These are phyloP conservation scores for Lobulomyces angularis DNA, from an alignment of 192 early-diverging fungal genomes.

Conservation along the genomic window DNA sequence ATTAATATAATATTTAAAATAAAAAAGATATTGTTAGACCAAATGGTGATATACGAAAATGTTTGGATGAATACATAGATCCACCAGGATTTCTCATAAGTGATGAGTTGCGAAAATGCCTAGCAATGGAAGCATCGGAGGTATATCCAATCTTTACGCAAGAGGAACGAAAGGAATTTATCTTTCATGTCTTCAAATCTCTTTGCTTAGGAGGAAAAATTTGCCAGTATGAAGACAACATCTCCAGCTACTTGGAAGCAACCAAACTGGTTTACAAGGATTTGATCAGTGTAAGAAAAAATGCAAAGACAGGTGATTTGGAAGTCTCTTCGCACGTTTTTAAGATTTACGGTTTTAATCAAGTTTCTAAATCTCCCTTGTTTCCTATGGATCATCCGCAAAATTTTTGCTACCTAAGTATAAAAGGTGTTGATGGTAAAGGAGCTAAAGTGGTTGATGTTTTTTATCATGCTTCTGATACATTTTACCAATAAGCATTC, in stretches of 20 bases:
- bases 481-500: slow-evolving; percentile 16
- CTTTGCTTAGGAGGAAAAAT: slow-evolving; percentile 32
- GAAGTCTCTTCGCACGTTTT: slow-evolving; percentile 24
- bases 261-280: slow-evolving; percentile 41
- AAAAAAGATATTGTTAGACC: slow-evolving; percentile 19
- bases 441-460: slow-evolving; percentile 25
- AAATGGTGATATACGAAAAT: slow-evolving; percentile 33
- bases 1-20: background rate
- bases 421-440: slow-evolving; percentile 35
- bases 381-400: slow-evolving; percentile 44
- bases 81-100: slow-evolving; percentile 20
- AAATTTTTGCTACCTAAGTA: slow-evolving; percentile 38
- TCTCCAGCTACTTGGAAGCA: slow-evolving; percentile 28
- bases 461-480: slow-evolving; percentile 38
- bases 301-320: slow-evolving; percentile 13
- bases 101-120: slow-evolving; percentile 34
- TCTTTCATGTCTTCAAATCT: slow-evolving; percentile 38
- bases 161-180: slow-evolving; percentile 32
- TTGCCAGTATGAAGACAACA: slow-evolving; percentile 41
- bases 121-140: slow-evolving; percentile 24
- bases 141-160: slow-evolving; percentile 17
- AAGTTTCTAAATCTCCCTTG: slow-evolving; percentile 27
- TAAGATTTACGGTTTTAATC: slow-evolving; percentile 21
- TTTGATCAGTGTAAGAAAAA: slow-evolving; percentile 31
- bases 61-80: slow-evolving; percentile 33